These are phyloP conservation scores for Harringtonia aguacate DNA, from an alignment of 2,329 filamentous ascomycete species.

Conservation along the genomic window DNA sequence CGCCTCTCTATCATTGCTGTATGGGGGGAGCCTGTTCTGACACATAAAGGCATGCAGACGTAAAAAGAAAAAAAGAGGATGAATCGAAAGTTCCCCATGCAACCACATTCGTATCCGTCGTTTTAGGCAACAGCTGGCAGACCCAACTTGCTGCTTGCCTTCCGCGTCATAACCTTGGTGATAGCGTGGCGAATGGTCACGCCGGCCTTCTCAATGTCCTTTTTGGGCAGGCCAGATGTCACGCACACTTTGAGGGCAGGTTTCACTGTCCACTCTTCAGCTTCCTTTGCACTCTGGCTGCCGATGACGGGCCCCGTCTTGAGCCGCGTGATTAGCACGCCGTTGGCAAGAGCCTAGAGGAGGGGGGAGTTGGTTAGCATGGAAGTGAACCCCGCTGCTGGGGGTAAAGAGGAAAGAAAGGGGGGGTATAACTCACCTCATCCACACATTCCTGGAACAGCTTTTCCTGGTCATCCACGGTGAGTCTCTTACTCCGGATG, in stretches of 20 bases:
- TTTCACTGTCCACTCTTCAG: constrained; percentile 55
- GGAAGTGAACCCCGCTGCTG: too few species aligned
- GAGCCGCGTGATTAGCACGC: constrained; percentile 77
- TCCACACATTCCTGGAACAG: constrained; percentile 89
- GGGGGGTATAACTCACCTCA: constrained; percentile 51
- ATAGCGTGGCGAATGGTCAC: constrained; percentile 82
- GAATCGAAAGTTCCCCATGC: neutral
- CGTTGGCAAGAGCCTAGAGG: constrained; percentile 65
- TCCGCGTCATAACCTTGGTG: constrained; percentile 74
- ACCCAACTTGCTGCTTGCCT: constrained; percentile 22
- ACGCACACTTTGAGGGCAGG: constrained; percentile 88
- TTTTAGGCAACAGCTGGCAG: constrained; percentile 10
- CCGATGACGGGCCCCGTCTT: constrained; percentile 63
- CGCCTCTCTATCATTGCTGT: too few species aligned
- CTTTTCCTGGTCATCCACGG: constrained; percentile 67
- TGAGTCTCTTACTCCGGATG: constrained; percentile 57
- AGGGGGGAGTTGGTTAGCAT: neutral
- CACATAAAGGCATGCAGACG: neutral
- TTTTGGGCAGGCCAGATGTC: constrained; percentile 77
- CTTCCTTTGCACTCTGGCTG: constrained; percentile 56
- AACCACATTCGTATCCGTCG: neutral
- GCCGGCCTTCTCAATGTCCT: constrained; percentile 92
- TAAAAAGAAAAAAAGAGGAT: neutral
- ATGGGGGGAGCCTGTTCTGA: too few species aligned
- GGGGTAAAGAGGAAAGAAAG: neutral